Conservation (phyloP, 2,329 filamentous ascomycete genomes). For the Sarocladiaceae sp. region DNA sequence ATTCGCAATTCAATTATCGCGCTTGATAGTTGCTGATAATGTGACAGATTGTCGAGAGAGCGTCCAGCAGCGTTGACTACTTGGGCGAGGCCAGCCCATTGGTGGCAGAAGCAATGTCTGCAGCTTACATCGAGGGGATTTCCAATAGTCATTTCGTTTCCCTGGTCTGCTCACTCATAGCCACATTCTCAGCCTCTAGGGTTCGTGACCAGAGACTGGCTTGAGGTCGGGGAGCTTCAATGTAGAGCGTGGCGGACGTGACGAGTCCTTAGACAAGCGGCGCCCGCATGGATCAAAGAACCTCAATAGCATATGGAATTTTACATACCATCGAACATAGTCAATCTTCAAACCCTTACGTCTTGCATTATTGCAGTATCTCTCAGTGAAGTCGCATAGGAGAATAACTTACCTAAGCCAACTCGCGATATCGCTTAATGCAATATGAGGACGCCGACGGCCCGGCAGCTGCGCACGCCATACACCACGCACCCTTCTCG, state of each 20-base stretch:
- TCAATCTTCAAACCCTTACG: neutral
- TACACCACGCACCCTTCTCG: neutral
- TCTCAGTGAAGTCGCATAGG: no score
- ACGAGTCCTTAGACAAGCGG: no score
- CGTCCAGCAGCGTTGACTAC: neutral
- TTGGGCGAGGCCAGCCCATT: neutral
- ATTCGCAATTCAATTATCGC: no score
- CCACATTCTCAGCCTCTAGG: neutral
- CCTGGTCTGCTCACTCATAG: neutral
- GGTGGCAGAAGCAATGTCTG: neutral
- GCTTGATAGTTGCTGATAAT: no score
- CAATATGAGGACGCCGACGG: neutral
- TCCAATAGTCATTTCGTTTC: neutral
- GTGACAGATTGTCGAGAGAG: neutral
- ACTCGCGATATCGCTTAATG: constrained; percentile 1
- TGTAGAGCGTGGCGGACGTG: neutral
- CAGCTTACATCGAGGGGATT: neutral
- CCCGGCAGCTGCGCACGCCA: neutral
- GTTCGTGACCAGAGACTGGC: neutral
- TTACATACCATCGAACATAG: no score
- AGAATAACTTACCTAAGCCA: no score
- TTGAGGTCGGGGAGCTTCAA: neutral
- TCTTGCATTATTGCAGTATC: no score
- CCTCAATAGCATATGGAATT: no score
- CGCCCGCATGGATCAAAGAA: no score